Conservation (phyloP, 768 basidiomycete species). For the Tricholoma terreum region DNA sequence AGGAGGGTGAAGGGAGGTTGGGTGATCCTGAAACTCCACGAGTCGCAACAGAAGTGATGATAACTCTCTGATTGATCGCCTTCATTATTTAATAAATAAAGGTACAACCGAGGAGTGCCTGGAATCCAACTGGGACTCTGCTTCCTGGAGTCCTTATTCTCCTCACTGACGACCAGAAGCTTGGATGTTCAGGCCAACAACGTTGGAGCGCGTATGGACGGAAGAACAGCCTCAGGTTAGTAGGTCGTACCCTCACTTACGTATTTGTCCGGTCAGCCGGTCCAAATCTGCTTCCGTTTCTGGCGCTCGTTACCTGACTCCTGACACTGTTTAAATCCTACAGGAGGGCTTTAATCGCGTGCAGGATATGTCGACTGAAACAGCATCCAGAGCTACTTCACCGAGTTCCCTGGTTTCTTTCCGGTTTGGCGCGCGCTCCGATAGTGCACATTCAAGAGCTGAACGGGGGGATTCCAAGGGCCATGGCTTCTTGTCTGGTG, state of each 20-base stretch:
- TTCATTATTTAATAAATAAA: neutral
- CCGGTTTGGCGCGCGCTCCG: conserved; percentile 19
- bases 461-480: conserved; percentile 12
- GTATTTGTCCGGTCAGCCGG: conserved; percentile 12
- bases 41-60: too few species aligned
- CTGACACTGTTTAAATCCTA: conserved; percentile 5
- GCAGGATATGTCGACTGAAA: conserved; percentile 16
- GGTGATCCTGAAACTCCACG: too few species aligned
- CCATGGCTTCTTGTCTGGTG: conserved; percentile 11
- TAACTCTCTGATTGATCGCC: too few species aligned
- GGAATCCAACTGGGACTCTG: neutral
- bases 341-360: conserved; percentile 15
- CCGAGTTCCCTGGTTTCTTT: conserved; percentile 22
- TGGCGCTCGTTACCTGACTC: conserved; percentile 17
- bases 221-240: conserved; percentile 14
- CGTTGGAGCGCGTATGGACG: conserved; percentile 6
- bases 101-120: neutral
- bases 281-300: conserved; percentile 17
- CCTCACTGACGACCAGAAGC: conserved; percentile 1
- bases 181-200: conserved; percentile 2
- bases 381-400: conserved; percentile 22
- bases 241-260: neutral
- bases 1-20: too few species aligned
- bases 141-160: neutral
- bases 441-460: conserved; percentile 10